A percentile compares a stretch with the other conserved stretches of the same genome.
These are phyloP conservation scores for Calonectria montana DNA, from an alignment of 2,329 filamentous ascomycete species.

Conservation along the genomic window DNA sequence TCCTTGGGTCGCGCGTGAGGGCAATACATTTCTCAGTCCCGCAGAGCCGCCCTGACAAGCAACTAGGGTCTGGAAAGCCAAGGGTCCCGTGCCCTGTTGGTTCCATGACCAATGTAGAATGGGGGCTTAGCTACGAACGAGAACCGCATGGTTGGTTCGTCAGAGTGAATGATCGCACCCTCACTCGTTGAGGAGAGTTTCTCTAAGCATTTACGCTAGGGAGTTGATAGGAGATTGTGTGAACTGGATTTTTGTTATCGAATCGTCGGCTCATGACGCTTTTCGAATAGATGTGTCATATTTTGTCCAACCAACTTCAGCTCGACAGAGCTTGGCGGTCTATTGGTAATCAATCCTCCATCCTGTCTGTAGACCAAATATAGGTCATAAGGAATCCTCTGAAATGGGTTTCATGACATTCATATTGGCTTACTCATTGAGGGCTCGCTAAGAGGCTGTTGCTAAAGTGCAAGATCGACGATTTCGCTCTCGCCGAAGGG, in stretches of 20 bases:
- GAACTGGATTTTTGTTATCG: not conserved
- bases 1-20: not conserved
- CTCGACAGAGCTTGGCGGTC: conserved; percentile 20
- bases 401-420: conserved; percentile 20
- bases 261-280: not conserved
- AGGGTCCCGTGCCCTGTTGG: conserved; percentile 17
- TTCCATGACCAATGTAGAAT: conserved; percentile 5
- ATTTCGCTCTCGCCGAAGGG: conserved; percentile 37
- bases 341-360: conserved; percentile 6
- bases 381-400: not conserved
- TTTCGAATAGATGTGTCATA: not conserved
- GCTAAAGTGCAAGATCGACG: conserved; percentile 37
- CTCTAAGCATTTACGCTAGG: not conserved
- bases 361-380: not conserved
- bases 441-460: not conserved
- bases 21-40: conserved; percentile 9
- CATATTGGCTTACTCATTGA: not conserved
- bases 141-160: conserved; percentile 16
- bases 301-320: not conserved
- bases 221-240: conserved; percentile 14
- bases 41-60: conserved; percentile 13
- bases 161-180: not conserved
- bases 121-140: conserved; percentile 4
- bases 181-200: conserved; percentile 8
- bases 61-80: conserved; percentile 2